Evolutionary conservation across 2,329 filamentous ascomycete genomes (phyloP), one percentile per base, ranked within the genome.

Genomic region (Metarhizium sp.): DNA sequence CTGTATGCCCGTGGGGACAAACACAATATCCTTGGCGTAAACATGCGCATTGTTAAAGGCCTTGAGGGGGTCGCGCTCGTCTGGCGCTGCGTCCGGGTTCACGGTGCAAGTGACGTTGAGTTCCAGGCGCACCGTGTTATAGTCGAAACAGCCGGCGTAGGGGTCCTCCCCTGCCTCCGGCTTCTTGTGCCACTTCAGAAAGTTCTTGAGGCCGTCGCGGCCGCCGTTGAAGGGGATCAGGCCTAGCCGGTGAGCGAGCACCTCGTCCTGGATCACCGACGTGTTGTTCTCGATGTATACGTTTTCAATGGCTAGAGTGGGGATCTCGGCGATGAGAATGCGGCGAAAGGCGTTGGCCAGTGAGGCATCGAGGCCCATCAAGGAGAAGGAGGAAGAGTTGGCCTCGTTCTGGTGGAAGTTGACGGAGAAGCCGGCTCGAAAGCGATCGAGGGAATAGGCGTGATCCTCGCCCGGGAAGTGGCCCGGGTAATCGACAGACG

Each of bases 271-370:
- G 66, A 99, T 94, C 40, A 99, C 91, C 5, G 90, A 96, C 52
- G 92, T 97, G 78, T 99, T 99, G 78, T 96, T 95, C 69, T 90
- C 82, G 60, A 97, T 85, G 74, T 88, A 99, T 68, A 95, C 90
- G 59, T 85, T 86, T 77, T 99, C 94, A 66, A 99, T 92, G 62
- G 95, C 94, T 49, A 99, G 81, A 2, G 91, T 94, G 18, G 92
- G 91, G 53, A 99, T 88, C 76, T 99, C 95, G 62, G 92, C 82
- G 71, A 99, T 87, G 65, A 97, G 81, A 65, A 97, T 97, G 64
- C 94, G 90, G 58, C 94, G 91, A 78, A 97, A 96, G 67, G 95
- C 94, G 71, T 99, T 99, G 67, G 94, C 90, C 68, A 99, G 85
- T 54, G 90, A 86, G 66, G 94, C 91, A 69, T 99, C 94, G 64